A percentile compares a stretch with the other conserved stretches of the same genome.
phyloP scores from a whole-genome alignment of 1,139 yeast genomes.

The Protomyces arabidopsidicola region DNA sequence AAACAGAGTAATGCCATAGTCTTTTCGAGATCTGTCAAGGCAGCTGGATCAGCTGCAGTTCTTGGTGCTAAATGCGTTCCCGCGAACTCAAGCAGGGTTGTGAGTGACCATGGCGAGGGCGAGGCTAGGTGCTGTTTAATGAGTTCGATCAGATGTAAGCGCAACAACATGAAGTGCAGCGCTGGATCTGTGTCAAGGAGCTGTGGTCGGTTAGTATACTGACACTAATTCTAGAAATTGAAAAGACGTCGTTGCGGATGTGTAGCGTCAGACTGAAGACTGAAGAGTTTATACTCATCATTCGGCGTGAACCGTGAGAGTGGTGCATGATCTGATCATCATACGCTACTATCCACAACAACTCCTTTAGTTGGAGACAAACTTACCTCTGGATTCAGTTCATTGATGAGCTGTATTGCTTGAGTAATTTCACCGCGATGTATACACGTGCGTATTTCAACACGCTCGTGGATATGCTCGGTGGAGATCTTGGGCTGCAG shows the following conservation, averaged over 20 bases:
- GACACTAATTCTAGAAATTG: no score
- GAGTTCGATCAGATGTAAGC: slow-evolving; percentile 44
- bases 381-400: slow-evolving; percentile 40
- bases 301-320: slow-evolving; percentile 33
- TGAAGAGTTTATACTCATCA: slow-evolving; percentile 35
- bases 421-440: slow-evolving; percentile 40
- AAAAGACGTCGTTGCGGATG: no score
- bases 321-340: slow-evolving; percentile 37
- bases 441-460: slow-evolving; percentile 39
- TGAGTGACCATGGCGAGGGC: slow-evolving; percentile 25
- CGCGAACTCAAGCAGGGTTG: slow-evolving; percentile 42
- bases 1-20: slow-evolving; percentile 45
- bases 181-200: slow-evolving; percentile 40
- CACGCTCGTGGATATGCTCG: slow-evolving; percentile 38
- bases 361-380: no score
- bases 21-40: slow-evolving; percentile 40
- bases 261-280: slow-evolving; percentile 36
- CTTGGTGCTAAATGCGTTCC: slow-evolving; percentile 41
- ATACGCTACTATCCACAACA: background rate
- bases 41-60: slow-evolving; percentile 38
- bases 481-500: slow-evolving; percentile 35
- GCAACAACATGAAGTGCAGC: slow-evolving; percentile 41
- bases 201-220: slow-evolving; percentile 13
- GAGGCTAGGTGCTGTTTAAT: slow-evolving; percentile 37
- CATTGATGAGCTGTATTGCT: slow-evolving; percentile 43